These are phyloP conservation scores for Mucor indicus DNA, from an alignment of 371 early-diverging fungal species.

Conservation along the genomic window DNA sequence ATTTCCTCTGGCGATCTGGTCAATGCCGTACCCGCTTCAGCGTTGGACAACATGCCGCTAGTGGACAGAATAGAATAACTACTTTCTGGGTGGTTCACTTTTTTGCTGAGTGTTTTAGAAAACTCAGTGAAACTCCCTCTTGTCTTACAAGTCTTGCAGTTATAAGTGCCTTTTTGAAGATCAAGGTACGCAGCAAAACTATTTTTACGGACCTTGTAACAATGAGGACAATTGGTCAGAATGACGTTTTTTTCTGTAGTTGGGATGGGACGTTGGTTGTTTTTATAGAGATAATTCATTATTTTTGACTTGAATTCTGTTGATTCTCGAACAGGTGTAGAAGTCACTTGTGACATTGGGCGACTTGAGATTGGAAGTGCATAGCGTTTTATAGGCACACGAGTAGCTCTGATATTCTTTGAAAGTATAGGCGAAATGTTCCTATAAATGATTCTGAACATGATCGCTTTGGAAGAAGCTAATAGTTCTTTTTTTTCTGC, in stretches of 20 bases:
- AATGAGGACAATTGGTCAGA: conserved; percentile 47
- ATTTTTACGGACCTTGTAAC: conserved; percentile 29
- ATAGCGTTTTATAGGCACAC: background rate
- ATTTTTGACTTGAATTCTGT: conserved; percentile 16
- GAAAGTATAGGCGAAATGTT: background rate
- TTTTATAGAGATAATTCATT: conserved; percentile 30
- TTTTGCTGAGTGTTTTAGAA: conserved; percentile 1
- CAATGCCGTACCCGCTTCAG: conserved; percentile 2
- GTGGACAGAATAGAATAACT: conserved; percentile 2
- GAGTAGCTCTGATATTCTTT: too few relatives aligned
- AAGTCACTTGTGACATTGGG: background rate
- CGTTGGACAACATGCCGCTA: conserved; percentile 3
- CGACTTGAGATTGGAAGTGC: background rate
- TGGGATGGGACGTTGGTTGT: conserved; percentile 39
- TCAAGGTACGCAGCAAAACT: conserved; percentile 40
- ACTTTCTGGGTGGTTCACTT: background rate
- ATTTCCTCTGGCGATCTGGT: conserved; percentile 25
- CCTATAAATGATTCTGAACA: conserved; percentile 1
- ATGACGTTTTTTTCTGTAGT: conserved; percentile 21
- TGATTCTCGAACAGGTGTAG: conserved; percentile 4
- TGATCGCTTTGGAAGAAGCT: background rate
- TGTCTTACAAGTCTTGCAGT: conserved; percentile 27
- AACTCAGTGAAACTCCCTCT: conserved; percentile 30
- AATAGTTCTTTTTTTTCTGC: too few relatives aligned
- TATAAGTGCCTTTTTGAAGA: conserved; percentile 32